Evolutionary conservation across 352 stramenopile species (phyloP).

Genomic region (Blastocystis sp.): DNA sequence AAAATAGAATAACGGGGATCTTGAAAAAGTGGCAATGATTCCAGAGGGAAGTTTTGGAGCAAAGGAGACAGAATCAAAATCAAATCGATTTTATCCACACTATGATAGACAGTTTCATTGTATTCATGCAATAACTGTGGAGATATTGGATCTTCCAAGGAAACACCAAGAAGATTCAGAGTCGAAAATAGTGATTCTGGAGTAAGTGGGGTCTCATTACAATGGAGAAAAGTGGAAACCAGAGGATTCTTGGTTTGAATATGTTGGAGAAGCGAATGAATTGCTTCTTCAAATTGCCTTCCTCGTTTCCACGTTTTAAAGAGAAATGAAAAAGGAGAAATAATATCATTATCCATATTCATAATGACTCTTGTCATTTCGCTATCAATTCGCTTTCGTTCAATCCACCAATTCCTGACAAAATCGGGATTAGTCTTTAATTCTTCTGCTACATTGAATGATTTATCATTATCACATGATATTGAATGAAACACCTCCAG

Average conservation of each 20-base stretch:
- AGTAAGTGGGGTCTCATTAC: background rate
- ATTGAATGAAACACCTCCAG: background rate
- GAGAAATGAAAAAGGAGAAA: constrained; percentile 13
- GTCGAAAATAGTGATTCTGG: background rate
- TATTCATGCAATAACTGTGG: background rate
- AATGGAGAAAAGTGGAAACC: constrained; percentile 9
- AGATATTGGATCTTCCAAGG: background rate
- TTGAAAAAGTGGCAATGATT: background rate
- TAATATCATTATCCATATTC: background rate
- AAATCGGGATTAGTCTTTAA: background rate
- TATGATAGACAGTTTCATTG: background rate
- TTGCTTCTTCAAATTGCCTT: background rate
- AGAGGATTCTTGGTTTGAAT: background rate
- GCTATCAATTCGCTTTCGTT: background rate
- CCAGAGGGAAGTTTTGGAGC: constrained; percentile 13
- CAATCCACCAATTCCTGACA: constrained; percentile 1
- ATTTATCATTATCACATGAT: background rate
- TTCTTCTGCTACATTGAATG: background rate
- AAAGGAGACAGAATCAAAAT: constrained; percentile 13
- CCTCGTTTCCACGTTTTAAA: background rate
- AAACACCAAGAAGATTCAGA: background rate
- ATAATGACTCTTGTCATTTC: background rate
- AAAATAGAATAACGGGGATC: background rate
- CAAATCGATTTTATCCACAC: background rate
- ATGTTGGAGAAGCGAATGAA: background rate